Evolutionary conservation across 305 asterid species (phyloP).

Genomic region (Fraxinus albicans): DNA sequence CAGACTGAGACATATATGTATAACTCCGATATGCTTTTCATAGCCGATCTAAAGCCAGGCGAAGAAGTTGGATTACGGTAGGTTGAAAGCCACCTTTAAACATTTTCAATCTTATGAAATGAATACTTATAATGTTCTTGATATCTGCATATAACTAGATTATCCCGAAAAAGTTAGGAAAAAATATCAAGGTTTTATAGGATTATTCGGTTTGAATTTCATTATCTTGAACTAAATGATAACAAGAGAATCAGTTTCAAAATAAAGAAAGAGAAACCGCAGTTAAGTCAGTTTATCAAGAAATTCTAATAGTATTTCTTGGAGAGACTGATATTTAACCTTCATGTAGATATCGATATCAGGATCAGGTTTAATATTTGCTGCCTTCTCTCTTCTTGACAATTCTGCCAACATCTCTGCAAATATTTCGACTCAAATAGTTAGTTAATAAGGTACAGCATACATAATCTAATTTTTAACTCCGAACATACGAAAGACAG

Average conservation of each 20-base stretch:
- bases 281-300: background rate
- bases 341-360: constrained; percentile 82
- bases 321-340: constrained; percentile 34
- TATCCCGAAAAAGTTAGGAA: background rate
- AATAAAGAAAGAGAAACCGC: background rate
- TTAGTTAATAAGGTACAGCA: background rate
- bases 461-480: background rate
- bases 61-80: background rate
- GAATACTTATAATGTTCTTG: background rate
- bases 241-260: background rate
- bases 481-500: background rate
- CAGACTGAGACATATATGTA: background rate
- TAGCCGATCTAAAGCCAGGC: background rate
- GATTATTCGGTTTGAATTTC: background rate
- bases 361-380: constrained; percentile 79
- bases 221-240: background rate
- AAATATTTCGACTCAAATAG: constrained; percentile 4
- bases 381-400: constrained; percentile 79
- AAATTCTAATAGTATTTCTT: background rate
- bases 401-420: constrained; percentile 83
- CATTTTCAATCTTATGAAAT: background rate
- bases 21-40: background rate
- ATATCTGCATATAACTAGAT: background rate
- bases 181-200: background rate
- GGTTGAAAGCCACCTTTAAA: background rate